Evolutionary conservation across 2,329 filamentous ascomycete genomes (phyloP).

Genomic region (Stagonosporopsis chrysanthemi): DNA sequence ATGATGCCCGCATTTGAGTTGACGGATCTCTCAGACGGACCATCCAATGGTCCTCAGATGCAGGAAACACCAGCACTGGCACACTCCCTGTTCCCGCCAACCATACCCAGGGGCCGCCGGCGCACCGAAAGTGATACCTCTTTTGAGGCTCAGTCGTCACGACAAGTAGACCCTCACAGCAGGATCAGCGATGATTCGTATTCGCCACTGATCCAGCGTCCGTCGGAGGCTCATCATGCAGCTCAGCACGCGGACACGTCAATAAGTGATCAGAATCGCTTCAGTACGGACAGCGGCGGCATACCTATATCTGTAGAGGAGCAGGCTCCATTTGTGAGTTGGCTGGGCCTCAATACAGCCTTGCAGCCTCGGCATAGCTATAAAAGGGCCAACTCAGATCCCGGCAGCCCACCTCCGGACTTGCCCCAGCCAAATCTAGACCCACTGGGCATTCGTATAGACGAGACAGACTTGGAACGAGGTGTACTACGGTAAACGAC

Average conservation of each 20-base stretch:
- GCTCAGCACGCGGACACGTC: constrained; percentile 7
- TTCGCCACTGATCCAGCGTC: constrained; percentile 16
- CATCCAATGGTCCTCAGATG: not conserved
- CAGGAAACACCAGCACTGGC: constrained; percentile 32
- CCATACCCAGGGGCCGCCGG: constrained; percentile 18
- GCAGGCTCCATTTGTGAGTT: constrained; percentile 2
- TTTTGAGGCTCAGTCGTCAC: not conserved
- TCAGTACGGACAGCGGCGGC: not conserved
- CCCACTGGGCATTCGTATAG: constrained; percentile 16
- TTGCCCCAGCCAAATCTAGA: constrained; percentile 1
- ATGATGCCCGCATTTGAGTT: constrained; percentile 25
- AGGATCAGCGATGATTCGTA: constrained; percentile 17
- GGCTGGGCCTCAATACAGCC: constrained; percentile 12
- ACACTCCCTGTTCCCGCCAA: constrained; percentile 29
- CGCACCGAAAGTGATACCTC: constrained; percentile 26
- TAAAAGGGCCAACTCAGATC: constrained; percentile 23
- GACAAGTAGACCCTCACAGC: not conserved
- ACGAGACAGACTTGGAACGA: constrained; percentile 14
- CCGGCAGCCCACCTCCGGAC: constrained; percentile 18
- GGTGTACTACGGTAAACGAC: not conserved
- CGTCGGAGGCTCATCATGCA: constrained; percentile 17
- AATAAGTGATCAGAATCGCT: constrained; percentile 8
- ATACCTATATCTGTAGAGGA: not conserved
- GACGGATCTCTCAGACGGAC: constrained; percentile 20
- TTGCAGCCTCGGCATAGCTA: constrained; percentile 24